These are phyloP conservation scores for Vanderwaltozyma tropicalis DNA, from an alignment of 805 yeast genomes.

Conservation along the genomic window DNA sequence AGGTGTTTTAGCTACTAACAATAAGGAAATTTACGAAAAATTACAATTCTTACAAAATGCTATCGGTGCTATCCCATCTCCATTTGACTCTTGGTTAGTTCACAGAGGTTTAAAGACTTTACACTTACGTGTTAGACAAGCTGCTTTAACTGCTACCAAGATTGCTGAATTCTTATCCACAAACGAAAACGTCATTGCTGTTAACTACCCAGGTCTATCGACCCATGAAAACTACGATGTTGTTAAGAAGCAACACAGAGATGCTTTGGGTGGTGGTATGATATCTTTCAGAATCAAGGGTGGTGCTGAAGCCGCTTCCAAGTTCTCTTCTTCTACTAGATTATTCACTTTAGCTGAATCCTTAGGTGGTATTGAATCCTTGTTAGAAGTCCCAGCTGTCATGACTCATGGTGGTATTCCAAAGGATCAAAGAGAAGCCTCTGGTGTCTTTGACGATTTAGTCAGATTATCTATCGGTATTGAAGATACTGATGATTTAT, in stretches of 20 bases:
- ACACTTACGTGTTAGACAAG: constrained; percentile 67
- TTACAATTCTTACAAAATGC: constrained; percentile 78
- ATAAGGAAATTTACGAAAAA: constrained; percentile 46
- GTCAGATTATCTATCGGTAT: constrained; percentile 80
- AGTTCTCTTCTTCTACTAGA: constrained; percentile 63
- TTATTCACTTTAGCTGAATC: constrained; percentile 82
- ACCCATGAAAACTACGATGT: constrained; percentile 53
- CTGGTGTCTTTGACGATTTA: constrained; percentile 75
- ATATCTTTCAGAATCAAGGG: constrained; percentile 79
- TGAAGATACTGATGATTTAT: constrained; percentile 70
- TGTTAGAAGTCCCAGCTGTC: constrained; percentile 78
- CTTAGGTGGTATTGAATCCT: constrained; percentile 80
- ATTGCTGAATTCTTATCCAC: constrained; percentile 53
- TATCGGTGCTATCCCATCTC: constrained; percentile 79
- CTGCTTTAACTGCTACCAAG: constrained; percentile 52
- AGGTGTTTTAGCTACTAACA: constrained; percentile 71
- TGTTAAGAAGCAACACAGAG: constrained; percentile 67
- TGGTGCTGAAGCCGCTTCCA: constrained; percentile 65
- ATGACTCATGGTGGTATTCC: constrained; percentile 94
- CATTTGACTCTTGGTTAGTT: constrained; percentile 87
- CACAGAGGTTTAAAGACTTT: constrained; percentile 86
- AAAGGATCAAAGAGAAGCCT: constrained; percentile 60
- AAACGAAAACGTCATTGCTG: constrained; percentile 47
- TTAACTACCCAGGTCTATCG: constrained; percentile 76
- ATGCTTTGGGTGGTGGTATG: constrained; percentile 86